These are phyloP conservation scores for Sporothrix luriei DNA, from an alignment of 2,329 filamentous ascomycete species.

Conservation along the genomic window DNA sequence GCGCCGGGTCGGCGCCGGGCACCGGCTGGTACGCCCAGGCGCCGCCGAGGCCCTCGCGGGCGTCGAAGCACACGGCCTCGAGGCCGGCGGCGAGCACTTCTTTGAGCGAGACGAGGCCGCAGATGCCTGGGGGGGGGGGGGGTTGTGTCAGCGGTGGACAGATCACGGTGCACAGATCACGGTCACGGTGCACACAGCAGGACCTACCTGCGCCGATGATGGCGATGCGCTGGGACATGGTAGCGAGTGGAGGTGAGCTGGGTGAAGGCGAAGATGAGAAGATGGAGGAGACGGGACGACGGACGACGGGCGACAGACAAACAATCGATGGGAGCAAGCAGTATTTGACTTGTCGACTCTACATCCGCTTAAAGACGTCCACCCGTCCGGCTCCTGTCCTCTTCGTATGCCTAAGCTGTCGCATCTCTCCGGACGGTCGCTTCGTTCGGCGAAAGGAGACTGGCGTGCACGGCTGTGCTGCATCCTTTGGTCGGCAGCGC, in stretches of 20 bases:
- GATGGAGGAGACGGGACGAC: not conserved
- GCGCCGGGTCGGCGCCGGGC: conserved; percentile 35
- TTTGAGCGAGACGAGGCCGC: conserved; percentile 45
- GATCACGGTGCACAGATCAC: too few relatives aligned
- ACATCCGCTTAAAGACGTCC: not conserved
- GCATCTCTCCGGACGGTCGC: not conserved
- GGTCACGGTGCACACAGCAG: too few relatives aligned
- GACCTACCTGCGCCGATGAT: conserved; percentile 22
- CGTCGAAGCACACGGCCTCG: conserved; percentile 44
- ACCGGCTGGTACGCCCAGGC: conserved; percentile 45
- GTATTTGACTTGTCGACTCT: not conserved
- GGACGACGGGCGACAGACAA: too few relatives aligned
- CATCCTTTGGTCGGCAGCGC: not conserved
- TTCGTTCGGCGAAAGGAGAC: not conserved
- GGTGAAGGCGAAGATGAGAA: too few relatives aligned
- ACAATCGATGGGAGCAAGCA: not conserved
- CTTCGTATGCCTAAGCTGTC: not conserved
- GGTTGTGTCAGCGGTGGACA: too few relatives aligned
- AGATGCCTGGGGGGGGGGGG: not conserved
- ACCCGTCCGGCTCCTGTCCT: too few relatives aligned
- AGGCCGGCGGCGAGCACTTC: conserved; percentile 46
- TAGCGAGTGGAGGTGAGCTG: not conserved
- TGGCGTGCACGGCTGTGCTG: conserved; percentile 2
- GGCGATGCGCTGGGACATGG: conserved; percentile 11
- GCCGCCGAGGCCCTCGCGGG: conserved; percentile 44